Conservation (phyloP, 2,329 filamentous ascomycete genomes). For the Clonostachys solani region DNA sequence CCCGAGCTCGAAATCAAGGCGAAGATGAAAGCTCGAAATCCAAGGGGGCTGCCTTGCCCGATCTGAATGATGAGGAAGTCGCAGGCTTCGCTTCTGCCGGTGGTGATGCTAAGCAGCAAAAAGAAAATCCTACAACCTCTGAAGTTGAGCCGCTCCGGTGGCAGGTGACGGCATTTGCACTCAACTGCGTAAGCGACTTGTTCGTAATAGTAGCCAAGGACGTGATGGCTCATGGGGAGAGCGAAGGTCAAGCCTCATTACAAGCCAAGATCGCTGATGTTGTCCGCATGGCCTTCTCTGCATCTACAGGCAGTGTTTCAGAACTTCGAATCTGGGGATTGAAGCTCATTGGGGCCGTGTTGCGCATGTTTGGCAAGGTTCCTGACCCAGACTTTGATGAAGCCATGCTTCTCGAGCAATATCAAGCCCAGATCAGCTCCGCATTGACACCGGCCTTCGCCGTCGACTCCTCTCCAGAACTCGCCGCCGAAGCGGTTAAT, state of each 20-base stretch:
- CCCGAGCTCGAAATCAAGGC: slow-evolving; percentile 61
- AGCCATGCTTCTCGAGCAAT: slow-evolving; percentile 92
- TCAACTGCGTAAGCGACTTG: slow-evolving; percentile 82
- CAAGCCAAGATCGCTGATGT: slow-evolving; percentile 87
- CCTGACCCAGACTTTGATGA: slow-evolving; percentile 98
- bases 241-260: slow-evolving; percentile 70
- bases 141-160: slow-evolving; percentile 88
- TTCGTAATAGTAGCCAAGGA: slow-evolving; percentile 77
- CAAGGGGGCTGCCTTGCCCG: slow-evolving; percentile 53
- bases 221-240: slow-evolving; percentile 72
- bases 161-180: slow-evolving; percentile 93
- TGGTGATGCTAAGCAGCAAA: slow-evolving; percentile 55
- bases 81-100: slow-evolving; percentile 85
- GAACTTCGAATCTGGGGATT: slow-evolving; percentile 87
- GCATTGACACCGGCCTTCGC: slow-evolving; percentile 95
- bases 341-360: slow-evolving; percentile 87
- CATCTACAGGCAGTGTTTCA: slow-evolving; percentile 88
- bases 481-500: slow-evolving; percentile 93
- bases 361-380: slow-evolving; percentile 94
- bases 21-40: slow-evolving; percentile 39
- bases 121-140: slow-evolving; percentile 39
- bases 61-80: slow-evolving; percentile 92
- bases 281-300: slow-evolving; percentile 94
- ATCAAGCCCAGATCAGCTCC: slow-evolving; percentile 96
- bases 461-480: slow-evolving; percentile 88